Percentiles rank a stretch among this genome's conserved stretches.
These are phyloP conservation scores for Apiotrichum gracile DNA, from an alignment of 1,284 basidiomycete genomes.

Conservation along the genomic window DNA sequence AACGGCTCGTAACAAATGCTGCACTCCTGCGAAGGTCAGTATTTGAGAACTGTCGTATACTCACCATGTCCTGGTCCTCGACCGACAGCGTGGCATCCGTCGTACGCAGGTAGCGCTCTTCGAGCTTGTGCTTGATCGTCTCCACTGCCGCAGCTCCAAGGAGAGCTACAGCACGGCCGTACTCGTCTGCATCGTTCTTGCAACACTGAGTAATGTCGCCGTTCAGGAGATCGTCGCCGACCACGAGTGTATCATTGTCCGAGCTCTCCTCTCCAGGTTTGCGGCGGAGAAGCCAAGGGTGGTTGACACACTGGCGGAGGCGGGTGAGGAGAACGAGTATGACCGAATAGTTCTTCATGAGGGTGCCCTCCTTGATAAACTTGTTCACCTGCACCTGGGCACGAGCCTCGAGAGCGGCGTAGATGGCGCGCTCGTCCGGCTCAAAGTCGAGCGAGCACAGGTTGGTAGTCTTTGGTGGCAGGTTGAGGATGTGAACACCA, in stretches of 20 bases:
- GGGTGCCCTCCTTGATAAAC: conserved; percentile 39
- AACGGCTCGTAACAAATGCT: conserved; percentile 38
- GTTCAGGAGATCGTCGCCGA: conserved; percentile 32
- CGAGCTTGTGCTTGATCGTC: conserved; percentile 23
- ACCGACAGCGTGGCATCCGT: conserved; percentile 2
- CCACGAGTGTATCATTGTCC: conserved; percentile 24
- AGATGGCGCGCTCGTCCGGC: conserved; percentile 43
- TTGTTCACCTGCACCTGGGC: conserved; percentile 42
- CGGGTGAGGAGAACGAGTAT: conserved; percentile 41
- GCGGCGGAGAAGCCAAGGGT: conserved; percentile 39
- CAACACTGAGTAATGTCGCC: conserved; percentile 14
- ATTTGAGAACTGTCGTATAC: background rate
- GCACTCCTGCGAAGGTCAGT: conserved; percentile 22
- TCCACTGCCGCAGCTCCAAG: conserved; percentile 27
- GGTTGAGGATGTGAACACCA: conserved; percentile 36
- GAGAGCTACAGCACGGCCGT: conserved; percentile 23
- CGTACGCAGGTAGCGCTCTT: conserved; percentile 22
- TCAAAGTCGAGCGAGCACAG: conserved; percentile 37
- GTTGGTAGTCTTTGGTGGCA: conserved; percentile 35
- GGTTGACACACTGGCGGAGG: conserved; percentile 33
- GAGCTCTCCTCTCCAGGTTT: conserved; percentile 23
- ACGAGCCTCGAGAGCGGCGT: conserved; percentile 37
- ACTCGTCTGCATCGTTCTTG: conserved; percentile 24
- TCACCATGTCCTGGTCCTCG: conserved; percentile 10
- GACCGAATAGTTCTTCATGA: conserved; percentile 42